Percentiles rank a stretch among this genome's conserved stretches.
Conservation (phyloP, 1,139 yeast genomes). For the Magnusiomyces sp. region DNA sequence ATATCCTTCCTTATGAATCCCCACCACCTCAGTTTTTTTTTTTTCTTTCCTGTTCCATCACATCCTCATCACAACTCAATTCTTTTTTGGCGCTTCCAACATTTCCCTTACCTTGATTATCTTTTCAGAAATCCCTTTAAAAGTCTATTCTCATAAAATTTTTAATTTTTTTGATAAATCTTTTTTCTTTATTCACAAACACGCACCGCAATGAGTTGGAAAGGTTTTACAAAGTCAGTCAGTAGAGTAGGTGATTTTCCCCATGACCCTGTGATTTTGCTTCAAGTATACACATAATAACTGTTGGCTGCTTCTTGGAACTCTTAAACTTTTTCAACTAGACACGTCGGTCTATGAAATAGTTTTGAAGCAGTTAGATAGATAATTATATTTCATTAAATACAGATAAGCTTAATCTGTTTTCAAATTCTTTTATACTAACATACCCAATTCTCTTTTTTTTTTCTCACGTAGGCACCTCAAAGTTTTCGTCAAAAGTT, state of each 20-base stretch:
- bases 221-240: constrained; percentile 82
- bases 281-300: neutral
- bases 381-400: neutral
- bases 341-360: neutral
- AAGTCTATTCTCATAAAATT: no score
- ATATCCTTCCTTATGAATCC: no score
- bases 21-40: no score
- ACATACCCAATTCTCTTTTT: neutral
- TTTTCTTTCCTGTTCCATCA: no score
- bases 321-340: neutral
- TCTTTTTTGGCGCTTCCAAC: no score
- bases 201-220: constrained; percentile 95
- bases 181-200: no score
- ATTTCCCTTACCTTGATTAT: no score
- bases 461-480: constrained; percentile 38
- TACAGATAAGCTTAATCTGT: neutral
- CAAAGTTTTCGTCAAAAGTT: constrained; percentile 36
- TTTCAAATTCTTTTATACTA: neutral
- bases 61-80: no score
- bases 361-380: no score
- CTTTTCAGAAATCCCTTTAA: no score
- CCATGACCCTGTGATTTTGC: neutral
- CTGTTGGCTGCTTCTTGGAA: neutral
- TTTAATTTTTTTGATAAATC: no score
- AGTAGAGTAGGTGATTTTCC: constrained; percentile 41